phyloP scores from a whole-genome alignment of 2,329 filamentous ascomycete genomes.

The Phyllosticta ampelicida region DNA sequence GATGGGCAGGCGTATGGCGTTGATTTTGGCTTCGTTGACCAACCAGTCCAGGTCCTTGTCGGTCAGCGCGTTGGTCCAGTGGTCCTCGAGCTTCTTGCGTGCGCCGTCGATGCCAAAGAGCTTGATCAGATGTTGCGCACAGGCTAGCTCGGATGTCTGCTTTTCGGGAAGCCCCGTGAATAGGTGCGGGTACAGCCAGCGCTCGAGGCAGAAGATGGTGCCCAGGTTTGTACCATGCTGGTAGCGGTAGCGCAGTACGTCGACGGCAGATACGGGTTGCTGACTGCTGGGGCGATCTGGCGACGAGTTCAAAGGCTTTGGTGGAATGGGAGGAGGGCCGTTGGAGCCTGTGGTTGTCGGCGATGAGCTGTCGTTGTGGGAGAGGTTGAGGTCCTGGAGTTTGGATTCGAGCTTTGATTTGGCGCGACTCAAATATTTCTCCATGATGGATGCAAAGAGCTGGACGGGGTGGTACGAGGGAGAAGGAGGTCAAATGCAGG shows the following conservation, averaged over 20 bases:
- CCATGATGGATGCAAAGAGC: background rate
- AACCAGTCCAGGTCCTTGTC: slow-evolving; percentile 45
- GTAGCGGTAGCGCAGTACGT: slow-evolving; percentile 45
- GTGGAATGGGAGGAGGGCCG: slow-evolving; percentile 2
- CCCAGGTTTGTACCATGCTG: slow-evolving; percentile 51
- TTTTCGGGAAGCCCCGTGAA: slow-evolving; percentile 29
- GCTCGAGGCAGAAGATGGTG: slow-evolving; percentile 49
- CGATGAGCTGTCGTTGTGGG: background rate
- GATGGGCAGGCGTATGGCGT: slow-evolving; percentile 48
- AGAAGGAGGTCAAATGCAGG: background rate
- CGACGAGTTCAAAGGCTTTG: slow-evolving; percentile 4
- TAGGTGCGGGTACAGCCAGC: slow-evolving; percentile 44
- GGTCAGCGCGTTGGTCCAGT: slow-evolving; percentile 42
- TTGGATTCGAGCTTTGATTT: slow-evolving; percentile 9
- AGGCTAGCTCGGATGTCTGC: slow-evolving; percentile 41
- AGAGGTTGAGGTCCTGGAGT: background rate
- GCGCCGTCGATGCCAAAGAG: slow-evolving; percentile 39
- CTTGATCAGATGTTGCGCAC: slow-evolving; percentile 38
- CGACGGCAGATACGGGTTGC: slow-evolving; percentile 12
- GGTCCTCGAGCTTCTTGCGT: slow-evolving; percentile 40
- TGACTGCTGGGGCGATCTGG: background rate
- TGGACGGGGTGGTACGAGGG: no score
- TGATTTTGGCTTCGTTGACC: slow-evolving; percentile 36
- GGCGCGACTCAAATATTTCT: slow-evolving; percentile 10
- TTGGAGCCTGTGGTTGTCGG: background rate